Evolutionary conservation across 1,284 basidiomycete species (phyloP), one percentile per base, ranked within the genome.

Genomic region (Golubevia sp.): DNA sequence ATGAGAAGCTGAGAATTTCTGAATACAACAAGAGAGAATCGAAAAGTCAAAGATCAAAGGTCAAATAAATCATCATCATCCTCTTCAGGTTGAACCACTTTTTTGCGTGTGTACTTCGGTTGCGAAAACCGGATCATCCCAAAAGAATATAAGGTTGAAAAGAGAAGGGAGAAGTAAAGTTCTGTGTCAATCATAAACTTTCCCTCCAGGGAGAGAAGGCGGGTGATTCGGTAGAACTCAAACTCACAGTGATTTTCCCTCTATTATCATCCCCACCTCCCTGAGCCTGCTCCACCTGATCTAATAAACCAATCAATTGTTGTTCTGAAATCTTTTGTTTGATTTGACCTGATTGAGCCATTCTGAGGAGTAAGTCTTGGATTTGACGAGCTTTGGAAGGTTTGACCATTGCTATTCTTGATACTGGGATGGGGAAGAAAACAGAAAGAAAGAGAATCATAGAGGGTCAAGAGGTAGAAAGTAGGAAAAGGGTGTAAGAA

Each of bases 291-390:
- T 84, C 84, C 1, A 94, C 94, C 88, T 98, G 94, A 81, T 98
- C 93, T 60, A 99, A 87, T 20, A 99, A 86, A 44, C 90, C 91
- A 77, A 98, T 96, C 63, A 99, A 87, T 80, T 96, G 93, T 54
- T 89, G 87, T 83, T 99, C 96, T 25, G 89, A 90, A 51, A 99
- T 91, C 60, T 91, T 88, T 11, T 91, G 91, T 60, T 91, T 88
- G 55, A 98, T 86, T 84, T 97, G 94, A n/a, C 95, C 94, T 1
- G 89, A 88, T 84, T 95, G 93, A 5, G 92, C 94, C 93, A 97
- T 95, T 50, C 92, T 88, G 44, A 94, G 82, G 51, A 99, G 86
- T 62, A 97, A 89, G 13, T 87, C 88, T 84, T 97, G 92, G 71
- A 98, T 94, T 83, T 94, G 90, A 62, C 88, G 86, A 4, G 94